These are phyloP conservation scores for Nitzschia sp. DNA, from an alignment of 108 stramenopile genomes.

Conservation along the genomic window DNA sequence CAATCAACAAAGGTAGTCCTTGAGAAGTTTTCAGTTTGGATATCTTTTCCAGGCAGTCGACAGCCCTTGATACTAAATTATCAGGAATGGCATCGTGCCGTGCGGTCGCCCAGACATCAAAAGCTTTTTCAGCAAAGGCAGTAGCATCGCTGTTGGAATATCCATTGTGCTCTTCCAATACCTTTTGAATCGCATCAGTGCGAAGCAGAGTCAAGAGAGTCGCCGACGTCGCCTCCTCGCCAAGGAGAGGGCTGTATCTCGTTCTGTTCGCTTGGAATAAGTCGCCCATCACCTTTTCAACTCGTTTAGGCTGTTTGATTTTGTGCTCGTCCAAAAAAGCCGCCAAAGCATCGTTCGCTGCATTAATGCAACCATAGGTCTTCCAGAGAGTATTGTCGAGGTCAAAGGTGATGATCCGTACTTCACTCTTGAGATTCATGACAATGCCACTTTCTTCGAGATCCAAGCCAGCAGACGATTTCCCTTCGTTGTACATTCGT, in stretches of 20 bases:
- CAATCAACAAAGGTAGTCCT: constrained; percentile 54
- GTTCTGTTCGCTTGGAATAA: constrained; percentile 50
- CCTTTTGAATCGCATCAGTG: constrained; percentile 71
- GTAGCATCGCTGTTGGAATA: constrained; percentile 33
- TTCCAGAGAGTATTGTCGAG: constrained; percentile 89
- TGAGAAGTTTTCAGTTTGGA: constrained; percentile 23
- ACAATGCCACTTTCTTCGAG: not conserved
- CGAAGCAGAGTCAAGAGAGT: constrained; percentile 70
- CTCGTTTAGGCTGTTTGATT: constrained; percentile 48
- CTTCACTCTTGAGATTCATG: constrained; percentile 20
- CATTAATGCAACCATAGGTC: constrained; percentile 61
- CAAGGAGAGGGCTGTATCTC: constrained; percentile 43
- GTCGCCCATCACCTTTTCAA: constrained; percentile 72
- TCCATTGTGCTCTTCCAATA: constrained; percentile 43
- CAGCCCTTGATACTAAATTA: constrained; percentile 53
- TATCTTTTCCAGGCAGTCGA: constrained; percentile 40
- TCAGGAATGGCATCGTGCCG: constrained; percentile 64
- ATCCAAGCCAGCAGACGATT: not conserved
- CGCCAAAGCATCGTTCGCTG: constrained; percentile 76
- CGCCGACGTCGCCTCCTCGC: constrained; percentile 39
- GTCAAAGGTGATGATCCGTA: constrained; percentile 80
- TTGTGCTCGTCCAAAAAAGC: constrained; percentile 38
- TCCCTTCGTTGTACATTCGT: constrained; percentile 38
- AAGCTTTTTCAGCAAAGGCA: constrained; percentile 55
- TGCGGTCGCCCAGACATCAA: constrained; percentile 64